phyloP scores from a whole-genome alignment of 1,284 basidiomycete species.

The Pseudozyma sp. region DNA sequence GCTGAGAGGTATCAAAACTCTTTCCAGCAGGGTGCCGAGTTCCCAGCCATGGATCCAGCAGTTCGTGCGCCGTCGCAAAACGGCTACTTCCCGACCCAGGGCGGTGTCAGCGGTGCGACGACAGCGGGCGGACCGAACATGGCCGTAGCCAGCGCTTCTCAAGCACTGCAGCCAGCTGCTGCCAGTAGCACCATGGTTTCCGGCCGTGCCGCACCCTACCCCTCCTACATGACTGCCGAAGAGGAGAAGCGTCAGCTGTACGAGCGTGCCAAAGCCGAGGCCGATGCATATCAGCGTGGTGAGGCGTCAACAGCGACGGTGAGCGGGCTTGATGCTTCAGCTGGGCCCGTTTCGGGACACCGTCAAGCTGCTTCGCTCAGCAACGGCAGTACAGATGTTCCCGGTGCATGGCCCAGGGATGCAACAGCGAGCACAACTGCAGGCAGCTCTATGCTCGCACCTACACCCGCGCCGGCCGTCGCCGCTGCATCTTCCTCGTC shows the following conservation, averaged over 20 bases:
- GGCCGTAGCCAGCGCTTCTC: neutral
- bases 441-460: neutral
- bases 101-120: neutral
- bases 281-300: conserved; percentile 42
- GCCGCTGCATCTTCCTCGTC: neutral
- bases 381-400: conserved; percentile 14
- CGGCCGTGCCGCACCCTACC: conserved; percentile 38
- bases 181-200: conserved; percentile 26
- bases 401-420: conserved; percentile 19
- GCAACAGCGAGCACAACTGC: conserved; percentile 5
- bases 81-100: neutral
- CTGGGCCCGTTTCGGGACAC: conserved; percentile 3
- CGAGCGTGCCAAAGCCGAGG: conserved; percentile 55
- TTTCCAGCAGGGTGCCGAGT: conserved; percentile 38
- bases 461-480: neutral
- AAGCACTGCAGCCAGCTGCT: neutral
- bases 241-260: conserved; percentile 60
- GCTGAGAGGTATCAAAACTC: conserved; percentile 57
- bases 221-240: conserved; percentile 52
- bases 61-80: neutral
- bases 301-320: conserved; percentile 11
- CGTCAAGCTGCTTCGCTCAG: conserved; percentile 21
- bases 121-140: neutral
- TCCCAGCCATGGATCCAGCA: conserved; percentile 20
- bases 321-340: conserved; percentile 2